Conservation (phyloP, 148 eudicot genomes). For the Talinum fruticosum region DNA sequence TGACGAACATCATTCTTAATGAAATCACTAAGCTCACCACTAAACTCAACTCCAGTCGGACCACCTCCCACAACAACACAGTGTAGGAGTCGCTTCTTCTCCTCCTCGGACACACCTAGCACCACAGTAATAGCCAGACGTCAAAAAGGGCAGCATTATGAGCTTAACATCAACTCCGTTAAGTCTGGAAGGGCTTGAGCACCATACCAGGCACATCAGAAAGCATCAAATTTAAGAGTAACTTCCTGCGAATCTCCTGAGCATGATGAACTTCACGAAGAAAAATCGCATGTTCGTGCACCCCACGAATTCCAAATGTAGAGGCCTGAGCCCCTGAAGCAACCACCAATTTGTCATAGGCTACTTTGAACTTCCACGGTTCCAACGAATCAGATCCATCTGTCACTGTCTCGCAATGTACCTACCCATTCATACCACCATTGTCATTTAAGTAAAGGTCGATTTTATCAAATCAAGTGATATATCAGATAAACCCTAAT, state of each 20-base stretch:
- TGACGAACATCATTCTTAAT: constrained; percentile 79
- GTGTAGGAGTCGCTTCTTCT: constrained; percentile 71
- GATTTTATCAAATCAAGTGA: not conserved
- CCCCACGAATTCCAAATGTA: constrained; percentile 88
- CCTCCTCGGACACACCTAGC: constrained; percentile 78
- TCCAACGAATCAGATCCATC: constrained; percentile 53
- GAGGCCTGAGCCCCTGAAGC: constrained; percentile 86
- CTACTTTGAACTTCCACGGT: constrained; percentile 72
- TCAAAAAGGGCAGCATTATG: not conserved
- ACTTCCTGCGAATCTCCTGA: constrained; percentile 83
- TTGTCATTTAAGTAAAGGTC: not conserved
- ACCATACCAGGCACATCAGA: constrained; percentile 90
- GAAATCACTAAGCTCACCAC: constrained; percentile 97
- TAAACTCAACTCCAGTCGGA: constrained; percentile 97
- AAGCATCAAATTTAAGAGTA: constrained; percentile 83
- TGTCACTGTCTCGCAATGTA: constrained; percentile 70
- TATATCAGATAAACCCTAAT: not conserved
- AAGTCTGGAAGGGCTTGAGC: not conserved
- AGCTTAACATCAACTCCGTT: not conserved
- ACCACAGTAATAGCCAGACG: constrained; percentile 15
- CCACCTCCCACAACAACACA: constrained; percentile 99
- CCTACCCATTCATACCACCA: constrained; percentile 32
- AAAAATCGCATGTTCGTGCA: constrained; percentile 70
- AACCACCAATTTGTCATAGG: constrained; percentile 91
- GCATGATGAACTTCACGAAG: constrained; percentile 98